phyloP scores from a whole-genome alignment of 2,329 filamentous ascomycete species.

The Colletotrichum somersetense region DNA sequence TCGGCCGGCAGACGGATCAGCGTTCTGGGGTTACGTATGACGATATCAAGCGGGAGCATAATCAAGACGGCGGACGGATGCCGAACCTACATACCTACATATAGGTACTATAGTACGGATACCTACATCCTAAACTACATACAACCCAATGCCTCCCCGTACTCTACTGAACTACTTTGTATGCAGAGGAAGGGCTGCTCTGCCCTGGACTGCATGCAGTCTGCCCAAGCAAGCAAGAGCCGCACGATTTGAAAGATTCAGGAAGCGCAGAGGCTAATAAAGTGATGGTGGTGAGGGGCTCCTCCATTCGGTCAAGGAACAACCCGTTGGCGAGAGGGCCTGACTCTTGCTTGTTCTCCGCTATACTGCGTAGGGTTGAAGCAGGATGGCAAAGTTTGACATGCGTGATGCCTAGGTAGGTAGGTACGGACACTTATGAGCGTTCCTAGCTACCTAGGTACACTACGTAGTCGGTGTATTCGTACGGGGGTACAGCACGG shows the following conservation, averaged over 20 bases:
- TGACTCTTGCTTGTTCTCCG: constrained; percentile 1
- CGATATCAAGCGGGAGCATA: constrained; percentile 2
- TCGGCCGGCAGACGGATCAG: constrained; percentile 9
- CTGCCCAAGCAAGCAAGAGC: neutral
- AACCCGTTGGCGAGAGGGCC: neutral
- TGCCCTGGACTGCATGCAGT: too few species aligned
- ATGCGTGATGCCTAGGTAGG: too few species aligned
- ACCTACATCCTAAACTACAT: too few species aligned
- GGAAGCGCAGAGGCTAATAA: constrained; percentile 20
- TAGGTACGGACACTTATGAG: too few species aligned
- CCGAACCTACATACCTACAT: neutral
- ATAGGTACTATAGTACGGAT: too few species aligned
- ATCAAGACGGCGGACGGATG: neutral
- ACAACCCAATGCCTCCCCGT: too few species aligned
- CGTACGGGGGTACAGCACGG: too few species aligned
- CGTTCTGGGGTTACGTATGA: neutral
- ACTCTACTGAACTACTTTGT: too few species aligned
- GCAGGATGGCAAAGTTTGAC: constrained; percentile 1
- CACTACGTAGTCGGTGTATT: too few species aligned
- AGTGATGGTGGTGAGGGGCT: neutral
- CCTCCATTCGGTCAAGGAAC: neutral
- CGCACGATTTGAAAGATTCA: neutral
- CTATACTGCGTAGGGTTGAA: neutral
- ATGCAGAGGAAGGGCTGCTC: neutral
- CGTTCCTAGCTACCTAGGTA: too few species aligned